Evolutionary conservation across 495 filamentous ascomycete species (phyloP), one percentile per base, ranked within the genome.

Genomic region (Aspergillus sparsus): DNA sequence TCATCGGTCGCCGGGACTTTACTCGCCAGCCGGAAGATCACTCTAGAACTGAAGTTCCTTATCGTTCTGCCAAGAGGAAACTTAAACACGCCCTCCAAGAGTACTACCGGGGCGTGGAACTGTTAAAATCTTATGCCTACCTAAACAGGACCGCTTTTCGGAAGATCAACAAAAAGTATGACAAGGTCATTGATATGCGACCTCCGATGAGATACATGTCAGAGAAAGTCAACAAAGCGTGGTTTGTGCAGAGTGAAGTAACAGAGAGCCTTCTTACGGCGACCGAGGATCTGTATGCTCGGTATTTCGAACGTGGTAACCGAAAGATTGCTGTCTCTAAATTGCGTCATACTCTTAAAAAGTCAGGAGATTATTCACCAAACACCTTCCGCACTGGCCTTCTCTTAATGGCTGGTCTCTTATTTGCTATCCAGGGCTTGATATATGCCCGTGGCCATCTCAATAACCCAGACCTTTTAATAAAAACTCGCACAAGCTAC

Each of bases 141-240:
- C 77, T 97, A 12, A 98, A 98, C 67, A 82, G 89, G 50, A 94
- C 90, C 2, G 95, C 92, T 2, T 97, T 98, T 60, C 89, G 93
- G 7, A 98, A 98, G 71, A 92, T 98, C 68, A 98, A 94, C 73
- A 98, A 98, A 75, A 98, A 98, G 75, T 97, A 92, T 66, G 93
- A 98, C 77, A 98, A 98, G 72, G 83, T 86, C 6, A 83, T 91
- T 53, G 85, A 93, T 62, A 85, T 91, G 49, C 83, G 87, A 31
- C 89, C 90, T 3, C 83, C 88, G 7, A 81, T 87, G 63, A 82
- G 89, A 35, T 98, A 92, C 68, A 93, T 96, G 90, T 87, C 86
- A 9, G 94, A 97, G 62, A 93, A 91, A 67, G 90, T 98, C 55
- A 92, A 92, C 76, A 89, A 89, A 63, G 83, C 92, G 9, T 90